Evolutionary conservation across 257 asterid species (phyloP).

Genomic region (Ehretia macrophylla): DNA sequence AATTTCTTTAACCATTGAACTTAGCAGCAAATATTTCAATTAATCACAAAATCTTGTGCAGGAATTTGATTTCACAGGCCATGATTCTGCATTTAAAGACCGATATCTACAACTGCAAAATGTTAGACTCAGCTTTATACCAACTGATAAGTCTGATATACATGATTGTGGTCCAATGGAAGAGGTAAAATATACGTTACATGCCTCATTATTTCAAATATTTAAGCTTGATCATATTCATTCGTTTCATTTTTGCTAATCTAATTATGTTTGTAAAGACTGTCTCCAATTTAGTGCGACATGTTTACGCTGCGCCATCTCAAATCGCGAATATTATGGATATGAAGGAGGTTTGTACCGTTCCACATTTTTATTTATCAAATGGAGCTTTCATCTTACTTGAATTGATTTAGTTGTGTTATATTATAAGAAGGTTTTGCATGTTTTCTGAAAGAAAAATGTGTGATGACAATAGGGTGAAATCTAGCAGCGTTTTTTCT

Average conservation of each 20-base stretch:
- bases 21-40: background rate
- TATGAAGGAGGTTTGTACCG: conserved; percentile 61
- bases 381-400: too few relatives aligned
- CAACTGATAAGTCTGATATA: conserved; percentile 70
- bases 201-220: background rate
- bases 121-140: conserved; percentile 74
- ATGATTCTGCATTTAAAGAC: conserved; percentile 92
- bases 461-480: too few relatives aligned
- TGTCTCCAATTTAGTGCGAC: conserved; percentile 44
- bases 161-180: conserved; percentile 78
- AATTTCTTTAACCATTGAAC: background rate
- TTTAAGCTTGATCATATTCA: background rate
- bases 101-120: conserved; percentile 77
- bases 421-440: background rate
- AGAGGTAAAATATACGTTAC: conserved; percentile 36
- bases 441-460: too few relatives aligned
- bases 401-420: background rate
- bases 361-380: background rate
- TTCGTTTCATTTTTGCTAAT: conserved; percentile 4
- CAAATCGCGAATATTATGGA: conserved; percentile 56
- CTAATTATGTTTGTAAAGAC: conserved; percentile 31
- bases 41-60: conserved; percentile 18
- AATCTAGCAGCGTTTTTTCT: too few relatives aligned
- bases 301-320: conserved; percentile 75
- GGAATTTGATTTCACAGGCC: conserved; percentile 78